These are phyloP conservation scores for Posidonia oceanica DNA, from an alignment of 116 monocot species.

Conservation along the genomic window DNA sequence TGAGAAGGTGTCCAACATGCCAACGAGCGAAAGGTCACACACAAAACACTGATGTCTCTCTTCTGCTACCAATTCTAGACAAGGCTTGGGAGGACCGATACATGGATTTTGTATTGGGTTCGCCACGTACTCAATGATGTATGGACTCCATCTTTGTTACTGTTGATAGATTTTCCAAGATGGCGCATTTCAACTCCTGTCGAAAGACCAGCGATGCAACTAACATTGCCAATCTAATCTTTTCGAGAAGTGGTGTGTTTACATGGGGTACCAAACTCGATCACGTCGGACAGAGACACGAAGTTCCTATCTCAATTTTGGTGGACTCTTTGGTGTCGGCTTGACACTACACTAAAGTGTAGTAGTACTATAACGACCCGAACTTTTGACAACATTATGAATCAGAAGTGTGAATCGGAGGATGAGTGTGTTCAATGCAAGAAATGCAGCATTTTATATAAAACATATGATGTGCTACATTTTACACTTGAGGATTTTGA, in stretches of 20 bases:
- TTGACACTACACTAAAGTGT: background rate
- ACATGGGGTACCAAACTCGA: background rate
- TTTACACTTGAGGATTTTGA: too few species aligned
- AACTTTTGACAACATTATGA: too few species aligned
- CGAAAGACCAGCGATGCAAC: background rate
- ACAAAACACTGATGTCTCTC: too few species aligned
- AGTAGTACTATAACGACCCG: too few species aligned
- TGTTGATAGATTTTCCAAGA: slow-evolving; percentile 6
- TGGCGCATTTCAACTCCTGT: background rate
- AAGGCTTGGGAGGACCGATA: too few species aligned
- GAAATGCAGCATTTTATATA: too few species aligned
- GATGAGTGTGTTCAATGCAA: too few species aligned
- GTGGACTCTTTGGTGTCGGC: background rate
- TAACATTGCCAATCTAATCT: background rate
- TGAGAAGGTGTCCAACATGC: too few species aligned
- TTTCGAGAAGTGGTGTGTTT: background rate
- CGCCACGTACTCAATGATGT: background rate
- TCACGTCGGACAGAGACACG: background rate
- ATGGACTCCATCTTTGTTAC: background rate
- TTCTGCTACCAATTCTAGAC: too few species aligned
- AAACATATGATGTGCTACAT: too few species aligned
- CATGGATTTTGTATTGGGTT: background rate
- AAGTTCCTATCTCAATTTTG: background rate
- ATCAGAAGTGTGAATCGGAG: too few species aligned
- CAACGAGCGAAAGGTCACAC: too few species aligned